Evolutionary conservation across 2,329 filamentous ascomycete species (phyloP), one percentile per base, ranked within the genome.

Genomic region (Paramyrothecium roridum): DNA sequence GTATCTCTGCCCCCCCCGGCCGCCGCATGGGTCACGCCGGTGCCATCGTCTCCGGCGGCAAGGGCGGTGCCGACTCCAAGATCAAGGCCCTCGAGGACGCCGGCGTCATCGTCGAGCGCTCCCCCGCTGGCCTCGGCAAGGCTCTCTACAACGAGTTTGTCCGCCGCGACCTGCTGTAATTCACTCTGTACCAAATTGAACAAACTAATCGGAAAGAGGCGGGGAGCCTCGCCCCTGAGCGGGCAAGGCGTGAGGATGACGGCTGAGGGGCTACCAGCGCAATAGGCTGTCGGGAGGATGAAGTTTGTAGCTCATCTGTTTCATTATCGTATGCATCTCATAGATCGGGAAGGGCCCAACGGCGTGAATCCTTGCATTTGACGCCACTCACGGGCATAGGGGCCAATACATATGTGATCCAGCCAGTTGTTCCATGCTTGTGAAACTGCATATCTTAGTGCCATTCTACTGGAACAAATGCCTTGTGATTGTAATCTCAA

Each of bases 1-100:
- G 95, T 80, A 98, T 99, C 80, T 96, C 91, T 65, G 95, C 95
- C 63, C 95, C 95, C 55, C 93, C 95, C 34, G 95, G 95, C 71
- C 87, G 95, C 74, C 88, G 95, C 76, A 99, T 98, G 95, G 95
- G 95, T 66, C 95, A 99, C 83, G 95, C 95, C 65, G 95, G 95
- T 77, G 95, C 95, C 71, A 99, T 99, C 73, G 93, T 99, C 63
- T 91, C 90, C 65, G 95, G 95, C 68, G 95, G 95, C 68, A 98
- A 97, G 86, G 95, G 95, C 71, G 95, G 92, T 73, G 95, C 95
- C 62, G 92, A 98, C 80, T 96, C 91, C 73, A 99, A 99, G 89
- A 99, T 99, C 78, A 83, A 87, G 68, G 95, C 95, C 59, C 87
- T 99, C 58, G 90, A 98, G 82, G 83, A 84, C 62, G 95, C 95